These are phyloP conservation scores for Fusarium chlamydosporum DNA, from an alignment of 2,329 filamentous ascomycete genomes.

Conservation along the genomic window DNA sequence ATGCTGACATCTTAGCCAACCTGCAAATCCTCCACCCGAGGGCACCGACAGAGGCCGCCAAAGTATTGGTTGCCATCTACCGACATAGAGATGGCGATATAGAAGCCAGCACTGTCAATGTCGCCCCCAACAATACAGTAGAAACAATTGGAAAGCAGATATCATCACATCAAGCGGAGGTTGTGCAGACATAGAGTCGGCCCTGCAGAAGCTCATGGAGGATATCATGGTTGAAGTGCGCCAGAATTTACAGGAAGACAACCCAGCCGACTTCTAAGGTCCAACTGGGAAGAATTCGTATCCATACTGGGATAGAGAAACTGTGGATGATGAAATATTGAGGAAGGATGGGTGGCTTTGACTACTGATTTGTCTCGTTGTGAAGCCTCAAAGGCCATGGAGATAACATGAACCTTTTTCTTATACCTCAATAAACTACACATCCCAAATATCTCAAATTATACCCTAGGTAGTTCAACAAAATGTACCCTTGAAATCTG, in stretches of 20 bases:
- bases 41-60: too few species aligned
- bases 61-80: too few species aligned
- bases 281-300: background rate
- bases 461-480: background rate
- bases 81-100: too few species aligned
- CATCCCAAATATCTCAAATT: background rate
- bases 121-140: too few species aligned
- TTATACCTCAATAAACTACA: background rate
- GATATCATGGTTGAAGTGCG: background rate
- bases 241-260: background rate
- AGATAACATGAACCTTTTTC: too few species aligned
- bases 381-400: too few species aligned
- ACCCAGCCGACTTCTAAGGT: background rate
- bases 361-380: background rate
- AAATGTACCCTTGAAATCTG: background rate
- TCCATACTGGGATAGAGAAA: background rate
- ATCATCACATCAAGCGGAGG: background rate
- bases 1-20: too few species aligned
- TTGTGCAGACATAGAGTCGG: background rate
- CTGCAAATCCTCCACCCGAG: too few species aligned
- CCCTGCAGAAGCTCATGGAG: background rate
- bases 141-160: too few species aligned
- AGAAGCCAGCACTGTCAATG: too few species aligned
- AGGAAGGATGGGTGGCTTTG: background rate
- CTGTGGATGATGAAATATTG: too few species aligned